Evolutionary conservation across 352 stramenopile species (phyloP).

Genomic region (Pythium biforme): DNA sequence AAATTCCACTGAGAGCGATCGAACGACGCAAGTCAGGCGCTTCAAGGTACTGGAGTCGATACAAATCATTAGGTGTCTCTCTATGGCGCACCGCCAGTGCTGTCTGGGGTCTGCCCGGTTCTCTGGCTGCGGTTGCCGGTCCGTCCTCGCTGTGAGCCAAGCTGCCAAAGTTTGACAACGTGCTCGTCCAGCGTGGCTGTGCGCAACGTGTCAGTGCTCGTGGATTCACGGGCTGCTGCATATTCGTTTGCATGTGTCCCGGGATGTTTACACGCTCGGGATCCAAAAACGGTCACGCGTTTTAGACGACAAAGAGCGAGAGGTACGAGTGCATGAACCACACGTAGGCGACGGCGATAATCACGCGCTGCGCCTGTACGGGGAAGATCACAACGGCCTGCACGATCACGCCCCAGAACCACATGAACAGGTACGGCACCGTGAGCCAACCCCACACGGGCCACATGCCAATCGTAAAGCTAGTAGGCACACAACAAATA

Average conservation of each 20-base stretch:
- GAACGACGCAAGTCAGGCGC: not conserved
- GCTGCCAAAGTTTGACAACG: too few species aligned
- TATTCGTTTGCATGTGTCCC: not conserved
- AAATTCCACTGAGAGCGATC: not conserved
- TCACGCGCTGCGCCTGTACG: slow-evolving; percentile 51
- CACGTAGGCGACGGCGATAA: slow-evolving; percentile 57
- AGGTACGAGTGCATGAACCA: slow-evolving; percentile 82
- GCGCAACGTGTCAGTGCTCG: not conserved
- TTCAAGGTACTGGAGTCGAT: not conserved
- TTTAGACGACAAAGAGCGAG: slow-evolving; percentile 36
- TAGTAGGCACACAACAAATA: slow-evolving; percentile 13
- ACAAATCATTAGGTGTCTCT: not conserved
- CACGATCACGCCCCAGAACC: slow-evolving; percentile 77
- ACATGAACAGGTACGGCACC: slow-evolving; percentile 78
- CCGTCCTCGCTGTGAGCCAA: too few species aligned
- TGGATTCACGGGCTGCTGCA: not conserved
- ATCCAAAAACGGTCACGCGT: not conserved
- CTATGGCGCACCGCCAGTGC: not conserved
- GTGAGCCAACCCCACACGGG: slow-evolving; percentile 76
- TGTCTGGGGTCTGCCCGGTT: not conserved
- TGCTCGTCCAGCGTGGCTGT: not conserved
- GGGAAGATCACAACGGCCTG: slow-evolving; percentile 67
- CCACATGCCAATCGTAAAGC: slow-evolving; percentile 73
- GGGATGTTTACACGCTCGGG: too few species aligned
- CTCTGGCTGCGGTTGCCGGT: not conserved